Evolutionary conservation across 2,329 filamentous ascomycete genomes (phyloP), one percentile per base, ranked within the genome.

Genomic region (Penicillium sp.): DNA sequence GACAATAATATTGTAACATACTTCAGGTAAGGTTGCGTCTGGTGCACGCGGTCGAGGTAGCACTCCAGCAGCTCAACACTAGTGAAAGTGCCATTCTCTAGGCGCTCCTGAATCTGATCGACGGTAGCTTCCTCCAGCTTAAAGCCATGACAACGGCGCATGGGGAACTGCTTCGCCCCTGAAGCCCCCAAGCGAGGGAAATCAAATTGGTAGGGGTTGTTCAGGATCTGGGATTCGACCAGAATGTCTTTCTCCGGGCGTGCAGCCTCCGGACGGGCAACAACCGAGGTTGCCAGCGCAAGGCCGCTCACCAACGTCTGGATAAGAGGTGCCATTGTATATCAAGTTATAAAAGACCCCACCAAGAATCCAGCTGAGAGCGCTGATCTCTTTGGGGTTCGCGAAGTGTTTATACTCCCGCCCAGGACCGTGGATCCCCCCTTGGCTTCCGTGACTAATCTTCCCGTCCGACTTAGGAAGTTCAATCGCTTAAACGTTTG

Each of bases 101-200:
- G 79, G 29, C 81, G 81, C 4, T 71, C 65, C 63, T 90, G 87
- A 63, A 92, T 80, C 56, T 87, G 74, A 58, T 89, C 86, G 57
- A 91, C 87, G 6, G 83, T 86, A 14, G 86, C 86, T 68, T 91
- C 88, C 70, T 89, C 86, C 14, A 91, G 75, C 45, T 77, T 74
- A 60, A 89, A 79, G 9, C 80, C 81, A 52, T 81, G 72, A 68
- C 88, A 91, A 11, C 68, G 68, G 1, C 76, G 78, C 86, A 90
- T 88, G 2, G 85, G 82, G 63, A 90, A 90, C 31, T 81, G 59
- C 3, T 60, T 61, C 11, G 63, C 58, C 8, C 69, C 69, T 49
- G 66, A 61, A 60, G 68, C 66, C 43, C 68, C 69, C 47, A 75
- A 57, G 13, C 67, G 48, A 11, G 75, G 75, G 58, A 78, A 77